phyloP scores from a whole-genome alignment of 2,329 filamentous ascomycete species.

The Thermothelomyces thermophilus region DNA sequence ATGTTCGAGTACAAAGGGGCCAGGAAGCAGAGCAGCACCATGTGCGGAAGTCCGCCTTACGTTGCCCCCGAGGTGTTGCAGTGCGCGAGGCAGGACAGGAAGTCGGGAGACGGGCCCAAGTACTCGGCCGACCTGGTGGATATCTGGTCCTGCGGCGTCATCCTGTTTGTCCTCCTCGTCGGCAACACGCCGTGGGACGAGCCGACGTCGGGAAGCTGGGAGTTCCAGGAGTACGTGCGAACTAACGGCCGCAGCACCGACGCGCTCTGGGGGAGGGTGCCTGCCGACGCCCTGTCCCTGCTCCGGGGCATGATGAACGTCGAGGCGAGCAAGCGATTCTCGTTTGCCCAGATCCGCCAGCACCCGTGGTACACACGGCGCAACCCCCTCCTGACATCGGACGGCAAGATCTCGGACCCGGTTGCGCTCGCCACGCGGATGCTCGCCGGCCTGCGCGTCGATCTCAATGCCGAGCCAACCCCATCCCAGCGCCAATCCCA shows the following conservation, averaged over 20 bases:
- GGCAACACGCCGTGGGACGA: constrained; percentile 98
- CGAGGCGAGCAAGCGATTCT: constrained; percentile 67
- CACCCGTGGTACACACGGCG: constrained; percentile 91
- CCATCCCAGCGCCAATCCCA: constrained; percentile 34
- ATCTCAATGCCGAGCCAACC: constrained; percentile 66
- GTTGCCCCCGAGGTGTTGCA: constrained; percentile 86
- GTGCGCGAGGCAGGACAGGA: constrained; percentile 43
- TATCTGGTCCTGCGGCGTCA: constrained; percentile 96
- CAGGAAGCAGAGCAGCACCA: constrained; percentile 74
- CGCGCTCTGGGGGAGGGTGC: constrained; percentile 76
- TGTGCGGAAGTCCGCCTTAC: constrained; percentile 94
- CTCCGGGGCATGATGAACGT: constrained; percentile 90
- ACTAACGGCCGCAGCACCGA: constrained; percentile 77
- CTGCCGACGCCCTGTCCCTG: constrained; percentile 67
- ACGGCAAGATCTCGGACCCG: constrained; percentile 71
- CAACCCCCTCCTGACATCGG: constrained; percentile 67
- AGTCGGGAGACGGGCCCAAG: constrained; percentile 44
- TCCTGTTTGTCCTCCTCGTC: constrained; percentile 90
- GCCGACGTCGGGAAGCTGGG: constrained; percentile 77
- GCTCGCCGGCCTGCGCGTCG: constrained; percentile 84
- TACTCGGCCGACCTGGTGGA: constrained; percentile 79
- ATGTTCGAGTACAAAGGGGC: constrained; percentile 86
- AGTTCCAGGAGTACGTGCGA: constrained; percentile 80
- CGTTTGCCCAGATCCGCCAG: constrained; percentile 75
- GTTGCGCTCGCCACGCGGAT: constrained; percentile 87